Base-by-base conservation (phyloP, 1,284 basidiomycete species). In the Tilletia walkeri region DNA sequence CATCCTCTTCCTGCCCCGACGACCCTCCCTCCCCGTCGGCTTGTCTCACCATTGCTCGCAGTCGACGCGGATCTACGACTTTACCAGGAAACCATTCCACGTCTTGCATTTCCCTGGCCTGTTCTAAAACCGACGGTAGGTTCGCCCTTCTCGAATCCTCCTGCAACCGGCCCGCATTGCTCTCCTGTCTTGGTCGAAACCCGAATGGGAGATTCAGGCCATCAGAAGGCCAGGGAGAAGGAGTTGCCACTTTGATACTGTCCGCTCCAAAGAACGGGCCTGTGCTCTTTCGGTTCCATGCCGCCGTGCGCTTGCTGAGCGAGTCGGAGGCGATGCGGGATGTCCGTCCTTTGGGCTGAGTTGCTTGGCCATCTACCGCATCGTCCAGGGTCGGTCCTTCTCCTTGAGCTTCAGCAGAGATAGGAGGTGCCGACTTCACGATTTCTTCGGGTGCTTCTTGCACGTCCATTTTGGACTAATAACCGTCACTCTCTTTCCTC, bases 111-210 rank as follows among this genome's bases (percentile, higher is more conserved):
- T 56, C 54, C 54, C 34, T 56, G 12, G 34, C 34, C n/a, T 56
- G 54, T 14, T 56, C 54, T 12, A 56, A 7, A 7, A 45, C 41
- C 41, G 41, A 45, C 41, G 41, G 9, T 9, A 45, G 14, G 14
- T 45, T 45, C 9, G 9, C 14, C 41, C 14, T 45, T 14, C 41
- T 7, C 41, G 41, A 7, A 45, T 45, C 41, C 14, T 7, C 14
- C 41, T 45, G 41, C 41, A 45, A 45, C 0, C 41, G 54, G 34
- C 12, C 54, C 54, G 34, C 54, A 24, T 45, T 56, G 54, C n/a
- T 56, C 54, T 56, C 54, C 14, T 56, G 16, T 30, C 54, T 56
- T 56, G 54, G 54, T 30, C 54, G 20, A 34, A 56, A 56, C 12
- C 20, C 54, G 5, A 56, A 12, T 5, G 20, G 54, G 12, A 20